These are phyloP conservation scores for Scorias spongiosa DNA, from an alignment of 2,329 filamentous ascomycete genomes.

Conservation along the genomic window DNA sequence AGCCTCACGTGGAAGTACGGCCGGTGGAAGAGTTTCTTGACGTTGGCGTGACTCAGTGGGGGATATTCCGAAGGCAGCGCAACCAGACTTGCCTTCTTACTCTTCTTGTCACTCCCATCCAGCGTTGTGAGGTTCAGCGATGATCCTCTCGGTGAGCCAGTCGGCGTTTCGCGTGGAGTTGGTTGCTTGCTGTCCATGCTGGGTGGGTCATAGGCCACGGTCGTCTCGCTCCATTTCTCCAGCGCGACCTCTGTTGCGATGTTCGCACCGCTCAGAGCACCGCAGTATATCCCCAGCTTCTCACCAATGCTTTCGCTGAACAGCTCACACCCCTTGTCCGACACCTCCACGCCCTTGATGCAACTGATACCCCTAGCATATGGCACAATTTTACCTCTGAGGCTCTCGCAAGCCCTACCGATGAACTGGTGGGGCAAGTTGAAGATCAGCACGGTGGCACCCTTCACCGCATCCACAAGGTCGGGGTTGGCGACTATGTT, in stretches of 20 bases:
- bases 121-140: constrained; percentile 16
- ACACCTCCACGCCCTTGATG: constrained; percentile 94
- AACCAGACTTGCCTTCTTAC: constrained; percentile 54
- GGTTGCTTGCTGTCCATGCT: constrained; percentile 69
- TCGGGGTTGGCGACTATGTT: constrained; percentile 80
- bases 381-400: constrained; percentile 78
- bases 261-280: constrained; percentile 88
- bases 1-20: constrained; percentile 96
- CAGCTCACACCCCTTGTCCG: constrained; percentile 67
- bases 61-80: constrained; percentile 71
- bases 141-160: constrained; percentile 29
- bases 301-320: constrained; percentile 93
- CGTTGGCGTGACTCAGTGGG: constrained; percentile 67
- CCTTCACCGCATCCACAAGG: constrained; percentile 61
- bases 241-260: constrained; percentile 87
- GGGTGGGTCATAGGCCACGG: constrained; percentile 88
- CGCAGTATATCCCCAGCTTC: constrained; percentile 87
- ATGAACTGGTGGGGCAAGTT: constrained; percentile 97
- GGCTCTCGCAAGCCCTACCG: constrained; percentile 63
- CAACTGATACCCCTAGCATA: constrained; percentile 90
- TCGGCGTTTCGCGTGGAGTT: constrained; percentile 40
- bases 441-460: constrained; percentile 83
- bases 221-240: constrained; percentile 96
- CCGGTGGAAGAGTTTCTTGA: constrained; percentile 80
- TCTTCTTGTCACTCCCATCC: constrained; percentile 29